Evolutionary conservation across 768 basidiomycete genomes (phyloP).

Genomic region (Lactarius tabidus): DNA sequence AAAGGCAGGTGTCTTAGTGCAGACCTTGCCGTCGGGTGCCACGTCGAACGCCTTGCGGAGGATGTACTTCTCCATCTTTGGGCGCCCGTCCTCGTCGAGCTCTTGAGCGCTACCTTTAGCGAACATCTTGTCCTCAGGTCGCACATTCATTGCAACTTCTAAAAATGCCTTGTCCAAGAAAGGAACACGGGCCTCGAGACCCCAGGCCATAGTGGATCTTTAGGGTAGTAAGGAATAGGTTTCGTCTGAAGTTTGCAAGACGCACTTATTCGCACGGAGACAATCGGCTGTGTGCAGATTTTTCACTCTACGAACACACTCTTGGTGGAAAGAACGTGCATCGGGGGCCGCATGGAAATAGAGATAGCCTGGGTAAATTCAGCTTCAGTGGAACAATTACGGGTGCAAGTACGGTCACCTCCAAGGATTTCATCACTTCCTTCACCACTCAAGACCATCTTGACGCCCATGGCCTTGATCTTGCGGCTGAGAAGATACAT

Average conservation of each 20-base stretch:
- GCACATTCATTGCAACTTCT: constrained; percentile 87
- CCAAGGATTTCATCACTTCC: constrained; percentile 97
- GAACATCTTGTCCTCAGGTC: constrained; percentile 87
- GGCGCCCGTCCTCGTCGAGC: constrained; percentile 79
- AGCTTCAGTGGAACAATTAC: constrained; percentile 14
- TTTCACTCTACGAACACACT: constrained; percentile 91
- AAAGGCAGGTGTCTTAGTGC: constrained; percentile 1
- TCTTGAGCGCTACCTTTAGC: constrained; percentile 70
- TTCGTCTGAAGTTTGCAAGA: constrained; percentile 2
- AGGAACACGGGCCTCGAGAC: constrained; percentile 95
- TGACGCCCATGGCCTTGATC: constrained; percentile 99
- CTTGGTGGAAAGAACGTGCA: constrained; percentile 85
- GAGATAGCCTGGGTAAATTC: constrained; percentile 67
- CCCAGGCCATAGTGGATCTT: constrained; percentile 98
- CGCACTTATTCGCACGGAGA: constrained; percentile 94
- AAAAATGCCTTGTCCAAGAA: constrained; percentile 98
- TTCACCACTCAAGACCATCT: constrained; percentile 98
- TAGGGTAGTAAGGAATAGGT: constrained; percentile 12
- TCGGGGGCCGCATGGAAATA: constrained; percentile 99
- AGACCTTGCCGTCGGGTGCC: constrained; percentile 69
- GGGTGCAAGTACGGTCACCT: constrained; percentile 45
- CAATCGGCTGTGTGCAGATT: constrained; percentile 98
- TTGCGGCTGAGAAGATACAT: constrained; percentile 99
- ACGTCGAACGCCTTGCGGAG: constrained; percentile 94
- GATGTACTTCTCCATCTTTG: constrained; percentile 99